Evolutionary conservation across 164 flowering plant genomes (phyloP), one percentile per base, ranked within the genome.

Genomic region (Chimonanthus praecox): DNA sequence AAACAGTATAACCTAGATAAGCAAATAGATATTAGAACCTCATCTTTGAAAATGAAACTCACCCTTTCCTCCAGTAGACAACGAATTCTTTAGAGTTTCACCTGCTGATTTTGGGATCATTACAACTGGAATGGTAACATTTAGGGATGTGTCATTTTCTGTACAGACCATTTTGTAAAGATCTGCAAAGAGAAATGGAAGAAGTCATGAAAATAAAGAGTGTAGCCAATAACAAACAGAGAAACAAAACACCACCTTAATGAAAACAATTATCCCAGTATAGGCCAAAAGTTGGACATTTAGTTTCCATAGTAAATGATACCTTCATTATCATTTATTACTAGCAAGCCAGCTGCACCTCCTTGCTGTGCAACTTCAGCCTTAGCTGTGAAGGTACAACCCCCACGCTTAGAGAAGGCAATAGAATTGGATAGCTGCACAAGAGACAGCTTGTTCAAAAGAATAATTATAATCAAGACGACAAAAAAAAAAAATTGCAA

Each of bases 311-410:
- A 49, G 58, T 48, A 44, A 44, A 66, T 5, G 18, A 33, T 77
- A 90, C 97, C 95, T 87, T 92, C 95, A 67, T 84, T 71, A 74
- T 84, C 87, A 88, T 92, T 89, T 76, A 90, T 84, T 78, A 92
- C 80, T 79, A 92, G 46, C 75, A 92, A 70, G 33, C 85, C 92
- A 21, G 83, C 80, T 70, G 97, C 94, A 75, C 92, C 90, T 61
- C 78, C 87, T 7, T 78, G 68, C 78, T 90, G 87, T 66, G 94
- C 97, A 77, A 85, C 67, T 81, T 80, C 67, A 45, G 95, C 97
- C 75, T 92, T 92, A 20, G 79, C 74, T 62, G 80, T 78, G 78
- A 82, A 92, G 43, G 79, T 80, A 83, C 97, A 92, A 67, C 83
- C 88, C 73, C 97, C 97, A 78, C 97, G 95, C 10, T 65, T 18